Evolutionary conservation across 306 rosid species (phyloP).

Genomic region (Canavalia gladiata): DNA sequence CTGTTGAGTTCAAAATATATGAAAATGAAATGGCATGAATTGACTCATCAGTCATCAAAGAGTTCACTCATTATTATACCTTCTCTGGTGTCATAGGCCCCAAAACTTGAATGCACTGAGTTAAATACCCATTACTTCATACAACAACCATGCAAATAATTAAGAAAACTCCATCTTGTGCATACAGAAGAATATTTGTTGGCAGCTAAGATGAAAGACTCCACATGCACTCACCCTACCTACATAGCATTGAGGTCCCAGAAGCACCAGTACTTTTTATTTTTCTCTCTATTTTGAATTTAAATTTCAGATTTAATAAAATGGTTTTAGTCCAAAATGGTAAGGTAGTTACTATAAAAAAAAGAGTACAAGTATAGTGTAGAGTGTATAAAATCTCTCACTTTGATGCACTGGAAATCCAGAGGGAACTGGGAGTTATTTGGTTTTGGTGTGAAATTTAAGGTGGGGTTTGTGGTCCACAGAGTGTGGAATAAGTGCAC

Average conservation of each 20-base stretch:
- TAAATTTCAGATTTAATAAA: not conserved
- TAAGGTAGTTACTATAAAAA: conserved; percentile 15
- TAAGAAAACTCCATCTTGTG: conserved; percentile 35
- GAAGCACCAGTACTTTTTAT: not conserved
- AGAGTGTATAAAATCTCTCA: not conserved
- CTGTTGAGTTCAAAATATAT: conserved; percentile 33
- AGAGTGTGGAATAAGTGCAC: conserved; percentile 50
- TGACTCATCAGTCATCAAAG: conserved; percentile 24
- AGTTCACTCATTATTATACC: conserved; percentile 44
- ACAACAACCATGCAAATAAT: conserved; percentile 79
- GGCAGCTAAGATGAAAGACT: conserved; percentile 41
- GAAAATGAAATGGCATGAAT: conserved; percentile 45
- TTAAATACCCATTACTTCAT: conserved; percentile 74
- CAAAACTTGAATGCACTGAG: conserved; percentile 65
- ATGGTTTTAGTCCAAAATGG: conserved; percentile 26
- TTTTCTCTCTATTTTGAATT: not conserved
- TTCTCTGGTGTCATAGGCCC: conserved; percentile 51
- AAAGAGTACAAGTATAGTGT: conserved; percentile 26
- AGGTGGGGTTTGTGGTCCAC: conserved; percentile 54
- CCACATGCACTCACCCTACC: conserved; percentile 50
- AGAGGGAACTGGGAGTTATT: conserved; percentile 20
- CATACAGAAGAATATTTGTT: conserved; percentile 59
- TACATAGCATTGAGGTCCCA: conserved; percentile 37
- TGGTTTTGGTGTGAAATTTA: conserved; percentile 23
- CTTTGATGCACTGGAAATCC: conserved; percentile 31